Base-by-base conservation (phyloP, 768 basidiomycete species). In the Panus rudis region DNA sequence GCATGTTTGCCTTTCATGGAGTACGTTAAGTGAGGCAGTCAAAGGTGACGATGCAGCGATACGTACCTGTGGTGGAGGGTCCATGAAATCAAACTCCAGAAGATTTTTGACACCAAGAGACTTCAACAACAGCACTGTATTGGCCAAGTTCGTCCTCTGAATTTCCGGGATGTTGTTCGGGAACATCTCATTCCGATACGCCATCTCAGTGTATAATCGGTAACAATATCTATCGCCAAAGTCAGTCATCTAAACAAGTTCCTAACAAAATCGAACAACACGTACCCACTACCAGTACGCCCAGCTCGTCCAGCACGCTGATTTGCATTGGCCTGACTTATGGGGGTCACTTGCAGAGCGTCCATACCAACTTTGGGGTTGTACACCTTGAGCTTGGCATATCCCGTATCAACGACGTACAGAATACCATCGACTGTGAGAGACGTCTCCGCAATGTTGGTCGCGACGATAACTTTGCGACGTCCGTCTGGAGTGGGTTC, bases 301-400 rank as follows among this genome's bases (percentile, higher is more conserved):
- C 96, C 96, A 33, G 96, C 96, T 55, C 96, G 85, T 45, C 96
- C 96, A 7, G 90, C 92, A 14, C 96, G 74, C 63, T 98, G 96
- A 55, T 85, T 92, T 43, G 92, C 92, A 64, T 99, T 99, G 13
- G 96, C 96, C 59, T 98, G 94, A 64, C 92, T 94, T 69, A 99
- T 92, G 2, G 96, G 96, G 4, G 96, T 99, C 52, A 99, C 98
- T 61, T 99, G 96, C 40, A 99, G 69, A 3, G 96, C 92, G 57
- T 98, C 96, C 96, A 99, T 99, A 48, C 96, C 96, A 47, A 98
- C 92, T 62, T 92, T 92, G 13, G 96, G 93, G 59, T 98, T 99
- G 70, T 99, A 98, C 17, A 98, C 94, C 64, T 97, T 97, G 49
- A 99, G 70, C 63, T 98, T 99, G 19, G 90, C 96, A 63, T 92